Evolutionary conservation across 345 rosid genomes (phyloP), one percentile per base, ranked within the genome.

Genomic region (Garcia nutans): DNA sequence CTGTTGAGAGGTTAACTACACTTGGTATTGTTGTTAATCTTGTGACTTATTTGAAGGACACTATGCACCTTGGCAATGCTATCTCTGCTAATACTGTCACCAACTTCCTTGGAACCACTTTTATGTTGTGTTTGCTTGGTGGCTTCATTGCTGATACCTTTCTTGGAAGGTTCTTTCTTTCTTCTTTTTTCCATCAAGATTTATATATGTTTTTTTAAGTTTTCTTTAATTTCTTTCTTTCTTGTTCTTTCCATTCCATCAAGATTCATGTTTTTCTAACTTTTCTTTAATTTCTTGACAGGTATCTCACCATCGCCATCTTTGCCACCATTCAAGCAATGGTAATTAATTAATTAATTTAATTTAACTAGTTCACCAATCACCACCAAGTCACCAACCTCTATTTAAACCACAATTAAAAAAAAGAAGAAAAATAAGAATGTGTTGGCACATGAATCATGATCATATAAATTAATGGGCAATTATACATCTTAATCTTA

Each of bases 141-240:
- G 99, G 99, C 63, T 96, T 96, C 72, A 58, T 96, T 2, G 99
- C 98, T 0, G 99, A 96, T 76, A 89, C 99, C 58, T 96, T 89
- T 77, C 98, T 96, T n/a, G 99, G 99, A 81, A 88, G 99, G 97
- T 92, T 49, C 28, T 52, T 6, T 63, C 16, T 2, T 41, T 10
- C 7, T 10, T 23, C 26, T 47, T 22, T 2, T 7, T n/a, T 47
- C 5, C 3, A 28, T 7, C 6, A 15, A 15, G 1, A 5, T 7
- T 2, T 11, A n/a, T n/a, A n/a, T 28, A 56, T 8, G 9, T 50
- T 2, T 6, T 15, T 67, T 3, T 37, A 37, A 37, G 41, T 37
- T 5, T 6, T 37, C 41, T 37, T 37, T 37, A 37, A 37, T 37
- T 33, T 33, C 41, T 33, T 33, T 37, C 23, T 50, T 19, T 28